Conservation (phyloP, 1,139 yeast species). For the Saccharomyces uvarum region DNA sequence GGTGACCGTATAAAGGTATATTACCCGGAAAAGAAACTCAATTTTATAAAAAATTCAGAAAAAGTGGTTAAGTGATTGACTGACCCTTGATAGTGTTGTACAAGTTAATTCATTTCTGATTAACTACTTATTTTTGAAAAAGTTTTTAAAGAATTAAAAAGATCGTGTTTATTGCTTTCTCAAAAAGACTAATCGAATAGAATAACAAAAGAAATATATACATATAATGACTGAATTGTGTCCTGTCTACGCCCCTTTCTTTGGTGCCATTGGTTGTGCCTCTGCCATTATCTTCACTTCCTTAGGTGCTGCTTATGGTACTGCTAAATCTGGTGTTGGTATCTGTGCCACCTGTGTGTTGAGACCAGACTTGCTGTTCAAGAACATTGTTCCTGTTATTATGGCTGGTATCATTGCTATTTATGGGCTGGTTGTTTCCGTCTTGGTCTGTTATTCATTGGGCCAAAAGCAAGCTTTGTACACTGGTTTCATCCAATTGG, state of each 20-base stretch:
- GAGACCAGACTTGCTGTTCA: conserved; percentile 91
- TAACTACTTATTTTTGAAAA: background rate
- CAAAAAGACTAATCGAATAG: background rate
- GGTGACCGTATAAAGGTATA: background rate
- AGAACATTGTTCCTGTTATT: conserved; percentile 89
- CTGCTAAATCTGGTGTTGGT: conserved; percentile 99
- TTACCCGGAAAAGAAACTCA: conserved; percentile 1
- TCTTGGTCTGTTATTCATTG: conserved; percentile 83
- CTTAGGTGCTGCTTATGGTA: conserved; percentile 98
- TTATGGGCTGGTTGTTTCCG: conserved; percentile 96
- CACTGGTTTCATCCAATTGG: conserved; percentile 96
- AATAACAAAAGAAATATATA: background rate
- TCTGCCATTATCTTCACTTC: conserved; percentile 98
- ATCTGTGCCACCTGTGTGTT: conserved; percentile 96
- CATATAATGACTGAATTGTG: conserved; percentile 31
- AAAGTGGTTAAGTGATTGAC: background rate
- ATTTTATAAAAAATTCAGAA: background rate
- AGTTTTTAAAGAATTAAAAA: background rate
- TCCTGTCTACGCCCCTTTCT: conserved; percentile 58
- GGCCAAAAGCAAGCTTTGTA: conserved; percentile 87
- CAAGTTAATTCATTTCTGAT: background rate
- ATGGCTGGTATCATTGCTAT: conserved; percentile 99
- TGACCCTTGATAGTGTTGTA: conserved; percentile 1
- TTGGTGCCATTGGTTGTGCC: conserved; percentile 98
- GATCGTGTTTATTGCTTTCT: conserved; percentile 1